Conservation (phyloP, 331 rosid genomes). For the Ulmus americana region DNA sequence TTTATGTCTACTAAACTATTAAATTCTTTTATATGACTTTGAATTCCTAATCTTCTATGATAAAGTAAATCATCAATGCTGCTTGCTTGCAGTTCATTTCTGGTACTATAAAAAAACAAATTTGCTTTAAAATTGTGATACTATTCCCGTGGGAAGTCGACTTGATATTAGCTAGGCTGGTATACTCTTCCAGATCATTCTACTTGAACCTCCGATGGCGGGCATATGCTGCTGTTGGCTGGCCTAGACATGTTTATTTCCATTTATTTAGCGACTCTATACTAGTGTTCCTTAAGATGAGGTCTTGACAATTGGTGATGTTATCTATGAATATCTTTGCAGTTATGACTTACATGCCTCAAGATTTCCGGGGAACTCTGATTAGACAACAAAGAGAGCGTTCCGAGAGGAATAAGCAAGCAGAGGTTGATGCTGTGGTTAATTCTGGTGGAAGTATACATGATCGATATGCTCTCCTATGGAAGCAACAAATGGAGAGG, state of each 20-base stretch:
- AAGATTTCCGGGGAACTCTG: constrained; percentile 93
- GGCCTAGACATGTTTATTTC: background rate
- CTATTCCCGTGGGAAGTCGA: background rate
- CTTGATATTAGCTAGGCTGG: background rate
- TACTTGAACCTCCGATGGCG: background rate
- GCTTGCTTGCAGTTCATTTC: background rate
- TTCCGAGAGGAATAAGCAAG: constrained; percentile 93
- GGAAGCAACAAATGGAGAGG: constrained; percentile 99
- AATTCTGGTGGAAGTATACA: constrained; percentile 75
- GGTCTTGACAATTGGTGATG: constrained; percentile 2
- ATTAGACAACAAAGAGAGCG: constrained; percentile 89
- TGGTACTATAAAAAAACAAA: background rate
- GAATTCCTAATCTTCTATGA: background rate
- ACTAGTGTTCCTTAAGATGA: constrained; percentile 1
- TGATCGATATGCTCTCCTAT: constrained; percentile 70
- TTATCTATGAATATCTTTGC: constrained; percentile 26
- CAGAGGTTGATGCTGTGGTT: constrained; percentile 72
- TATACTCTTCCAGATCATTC: background rate
- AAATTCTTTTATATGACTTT: background rate
- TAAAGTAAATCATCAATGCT: background rate
- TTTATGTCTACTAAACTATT: background rate
- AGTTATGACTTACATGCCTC: constrained; percentile 98
- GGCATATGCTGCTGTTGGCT: background rate
- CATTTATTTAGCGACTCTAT: background rate
- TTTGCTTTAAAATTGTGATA: background rate